Evolutionary conservation across 108 stramenopile species (phyloP).

Genomic region (Hondaea fermentalgiana): DNA sequence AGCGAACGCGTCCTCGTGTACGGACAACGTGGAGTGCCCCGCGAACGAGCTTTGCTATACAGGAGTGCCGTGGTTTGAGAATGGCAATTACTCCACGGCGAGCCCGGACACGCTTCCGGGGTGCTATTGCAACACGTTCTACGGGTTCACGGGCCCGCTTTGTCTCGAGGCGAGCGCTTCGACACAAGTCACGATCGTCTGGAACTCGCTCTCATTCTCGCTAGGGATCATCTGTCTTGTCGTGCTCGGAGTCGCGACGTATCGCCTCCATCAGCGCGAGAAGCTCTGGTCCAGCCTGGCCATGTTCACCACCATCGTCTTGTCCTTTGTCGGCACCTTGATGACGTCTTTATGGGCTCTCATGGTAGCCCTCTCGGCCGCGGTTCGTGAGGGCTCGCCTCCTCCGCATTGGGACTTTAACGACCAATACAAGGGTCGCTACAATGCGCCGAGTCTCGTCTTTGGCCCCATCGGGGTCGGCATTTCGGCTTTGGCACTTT

Average conservation of each 20-base stretch:
- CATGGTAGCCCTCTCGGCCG: background rate
- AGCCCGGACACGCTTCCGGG: background rate
- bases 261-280: background rate
- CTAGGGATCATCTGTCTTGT: background rate
- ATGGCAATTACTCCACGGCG: background rate
- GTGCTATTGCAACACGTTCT: slow-evolving; percentile 7
- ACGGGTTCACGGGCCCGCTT: background rate
- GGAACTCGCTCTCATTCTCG: background rate
- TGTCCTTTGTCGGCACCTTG: background rate
- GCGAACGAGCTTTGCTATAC: slow-evolving; percentile 11
- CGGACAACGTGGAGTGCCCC: background rate
- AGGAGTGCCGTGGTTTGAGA: background rate
- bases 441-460: background rate
- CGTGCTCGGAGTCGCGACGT: background rate
- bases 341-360: background rate
- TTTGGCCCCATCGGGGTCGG: background rate
- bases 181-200: background rate
- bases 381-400: background rate
- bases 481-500: background rate
- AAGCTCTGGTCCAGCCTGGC: background rate
- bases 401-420: background rate
- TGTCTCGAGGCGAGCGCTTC: background rate
- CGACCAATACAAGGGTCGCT: background rate
- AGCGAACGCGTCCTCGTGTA: background rate
- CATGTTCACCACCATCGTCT: background rate